Evolutionary conservation across 1,284 basidiomycete genomes (phyloP), one percentile per base, ranked within the genome.

Genomic region (Cerioporus squamosus): DNA sequence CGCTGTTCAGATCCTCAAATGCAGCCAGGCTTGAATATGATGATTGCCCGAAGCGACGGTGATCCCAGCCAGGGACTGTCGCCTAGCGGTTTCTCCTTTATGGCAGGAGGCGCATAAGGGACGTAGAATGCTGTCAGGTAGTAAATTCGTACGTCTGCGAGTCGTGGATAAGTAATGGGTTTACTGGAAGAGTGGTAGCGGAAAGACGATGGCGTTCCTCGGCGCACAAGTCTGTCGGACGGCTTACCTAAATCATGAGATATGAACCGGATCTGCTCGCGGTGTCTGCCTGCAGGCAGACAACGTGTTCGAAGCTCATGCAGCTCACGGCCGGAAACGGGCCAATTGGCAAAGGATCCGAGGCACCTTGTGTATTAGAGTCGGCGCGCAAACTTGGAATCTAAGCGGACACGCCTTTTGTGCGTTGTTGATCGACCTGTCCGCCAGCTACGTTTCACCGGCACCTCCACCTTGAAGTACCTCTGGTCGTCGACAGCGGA

Each of bases 231-330:
- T 50, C 56, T 57, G 58, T 59, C 57, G 61, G 66, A 66, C 62
- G 54, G 60, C 61, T 72, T 73, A 73, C 68, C 66, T 72, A 72
- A 74, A 68, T 63, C 55, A 63, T 68, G 65, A 64, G 65, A 68
- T 62, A 66, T 61, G 64, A 60, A 53, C 66, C 65, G 66, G 68
- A 71, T 69, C 66, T 69, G 61, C 61, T 49, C 49, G 46, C 55
- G 51, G 55, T 49, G 53, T 54, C 52, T 73, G 74, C 74, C 74
- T 75, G 73, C 73, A 75, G 74, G 74, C 74, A 72, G 67, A 61
- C 59, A 74, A 74, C 74, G 74, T 75, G 74, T 68, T 67, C 64
- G 55, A 60, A 42, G 67, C 59, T 63, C 64, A 62, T 62, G 66
- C 63, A 65, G 54, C 64, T 62, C 57, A 40, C 56, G 62, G 60